phyloP scores from a whole-genome alignment of 495 filamentous ascomycete genomes.

The Articulospora tetracladia region DNA sequence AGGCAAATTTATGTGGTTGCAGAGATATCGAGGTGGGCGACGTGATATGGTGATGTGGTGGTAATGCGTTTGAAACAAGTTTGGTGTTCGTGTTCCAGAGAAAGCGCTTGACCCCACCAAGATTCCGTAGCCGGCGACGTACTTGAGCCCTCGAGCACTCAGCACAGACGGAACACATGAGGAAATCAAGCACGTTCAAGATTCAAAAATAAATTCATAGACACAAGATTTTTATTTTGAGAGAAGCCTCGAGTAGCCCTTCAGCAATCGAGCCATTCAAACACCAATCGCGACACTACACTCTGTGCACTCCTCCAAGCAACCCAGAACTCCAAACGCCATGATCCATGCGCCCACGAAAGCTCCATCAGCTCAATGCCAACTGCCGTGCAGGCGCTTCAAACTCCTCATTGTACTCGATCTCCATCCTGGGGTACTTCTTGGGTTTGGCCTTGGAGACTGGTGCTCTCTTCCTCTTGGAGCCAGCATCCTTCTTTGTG shows the following conservation, averaged over 20 bases:
- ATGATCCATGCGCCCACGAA: not conserved
- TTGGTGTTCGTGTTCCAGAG: slow-evolving; percentile 2
- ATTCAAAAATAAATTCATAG: no score
- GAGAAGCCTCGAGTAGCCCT: not conserved
- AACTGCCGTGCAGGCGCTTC: slow-evolving; percentile 15
- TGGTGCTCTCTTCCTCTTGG: slow-evolving; percentile 64
- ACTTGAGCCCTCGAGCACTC: no score
- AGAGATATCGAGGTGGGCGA: not conserved
- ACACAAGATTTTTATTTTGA: no score
- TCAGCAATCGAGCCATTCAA: not conserved
- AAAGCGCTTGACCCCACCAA: not conserved
- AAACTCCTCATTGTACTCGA: slow-evolving; percentile 68
- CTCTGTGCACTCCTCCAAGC: not conserved
- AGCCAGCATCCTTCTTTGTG: slow-evolving; percentile 43
- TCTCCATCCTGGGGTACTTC: slow-evolving; percentile 62
- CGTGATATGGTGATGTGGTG: slow-evolving; percentile 1
- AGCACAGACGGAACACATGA: no score
- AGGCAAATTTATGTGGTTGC: not conserved
- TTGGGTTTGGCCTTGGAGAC: slow-evolving; percentile 55
- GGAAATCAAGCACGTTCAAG: no score
- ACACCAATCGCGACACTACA: not conserved
- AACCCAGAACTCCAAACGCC: slow-evolving; percentile 5
- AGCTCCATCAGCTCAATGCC: slow-evolving; percentile 16
- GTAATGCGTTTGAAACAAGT: slow-evolving; percentile 13
- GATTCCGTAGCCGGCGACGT: not conserved